Conservation (phyloP, 768 basidiomycete species). For the Trametes cinnabarina region DNA sequence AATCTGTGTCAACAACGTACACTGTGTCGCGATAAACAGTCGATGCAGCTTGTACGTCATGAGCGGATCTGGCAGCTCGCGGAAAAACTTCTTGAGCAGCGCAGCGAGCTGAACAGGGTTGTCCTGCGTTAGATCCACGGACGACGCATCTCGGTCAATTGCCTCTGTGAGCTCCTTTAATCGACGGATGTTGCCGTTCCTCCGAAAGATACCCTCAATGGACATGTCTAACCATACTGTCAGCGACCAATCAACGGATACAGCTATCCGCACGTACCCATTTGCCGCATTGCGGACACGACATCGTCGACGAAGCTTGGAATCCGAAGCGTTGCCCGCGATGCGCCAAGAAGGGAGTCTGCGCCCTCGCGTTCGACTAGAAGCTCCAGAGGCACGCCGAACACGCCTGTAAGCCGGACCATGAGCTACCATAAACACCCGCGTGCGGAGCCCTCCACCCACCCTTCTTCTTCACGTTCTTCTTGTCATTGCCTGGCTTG, state of each 20-base stretch:
- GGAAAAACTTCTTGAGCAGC: slow-evolving; percentile 93
- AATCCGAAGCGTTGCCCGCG: slow-evolving; percentile 78
- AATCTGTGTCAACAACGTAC: slow-evolving; percentile 47
- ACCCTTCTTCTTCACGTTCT: slow-evolving; percentile 89
- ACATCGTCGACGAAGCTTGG: slow-evolving; percentile 99
- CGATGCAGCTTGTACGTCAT: slow-evolving; percentile 93
- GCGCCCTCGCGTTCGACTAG: slow-evolving; percentile 92
- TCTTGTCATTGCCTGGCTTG: slow-evolving; percentile 80
- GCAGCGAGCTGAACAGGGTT: slow-evolving; percentile 98
- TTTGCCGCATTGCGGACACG: slow-evolving; percentile 96
- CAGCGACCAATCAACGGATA: not conserved
- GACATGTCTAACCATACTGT: slow-evolving; percentile 77
- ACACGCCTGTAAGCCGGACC: slow-evolving; percentile 61
- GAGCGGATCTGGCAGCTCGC: slow-evolving; percentile 94
- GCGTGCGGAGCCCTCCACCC: slow-evolving; percentile 17
- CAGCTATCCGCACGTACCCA: slow-evolving; percentile 65
- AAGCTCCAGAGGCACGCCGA: slow-evolving; percentile 88
- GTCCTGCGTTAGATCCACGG: slow-evolving; percentile 90
- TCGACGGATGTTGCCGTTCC: slow-evolving; percentile 95
- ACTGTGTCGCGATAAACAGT: slow-evolving; percentile 82
- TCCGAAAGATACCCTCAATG: slow-evolving; percentile 96
- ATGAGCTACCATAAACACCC: slow-evolving; percentile 2
- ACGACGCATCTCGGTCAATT: slow-evolving; percentile 89
- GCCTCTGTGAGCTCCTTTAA: slow-evolving; percentile 88
- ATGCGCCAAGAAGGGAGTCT: slow-evolving; percentile 92